These are phyloP conservation scores for Ceratocystis alfenasii DNA, from an alignment of 2,329 filamentous ascomycete species.

Conservation along the genomic window DNA sequence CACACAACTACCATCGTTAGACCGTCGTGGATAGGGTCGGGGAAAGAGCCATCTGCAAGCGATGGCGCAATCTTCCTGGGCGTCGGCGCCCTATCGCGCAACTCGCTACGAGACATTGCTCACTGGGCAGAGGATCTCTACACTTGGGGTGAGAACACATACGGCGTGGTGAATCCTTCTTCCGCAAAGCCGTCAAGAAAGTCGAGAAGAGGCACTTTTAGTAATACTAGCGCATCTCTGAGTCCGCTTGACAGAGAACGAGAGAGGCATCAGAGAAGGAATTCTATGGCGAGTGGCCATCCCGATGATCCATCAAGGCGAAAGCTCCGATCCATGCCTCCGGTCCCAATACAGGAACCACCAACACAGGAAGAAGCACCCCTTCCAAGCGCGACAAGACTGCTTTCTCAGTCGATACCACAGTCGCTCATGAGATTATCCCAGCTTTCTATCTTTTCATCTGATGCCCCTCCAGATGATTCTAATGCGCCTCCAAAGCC, in stretches of 20 bases:
- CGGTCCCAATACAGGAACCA: constrained; percentile 13
- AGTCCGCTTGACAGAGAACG: constrained; percentile 7
- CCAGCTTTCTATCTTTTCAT: neutral
- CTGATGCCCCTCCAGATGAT: neutral
- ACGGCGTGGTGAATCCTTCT: constrained; percentile 57
- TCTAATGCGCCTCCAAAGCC: neutral
- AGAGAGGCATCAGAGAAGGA: constrained; percentile 1
- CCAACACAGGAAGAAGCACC: constrained; percentile 21
- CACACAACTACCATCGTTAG: constrained; percentile 19
- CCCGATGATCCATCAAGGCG: constrained; percentile 8
- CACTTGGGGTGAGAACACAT: constrained; percentile 69
- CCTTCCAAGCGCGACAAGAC: neutral
- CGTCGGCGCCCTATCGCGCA: constrained; percentile 57
- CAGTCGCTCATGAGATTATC: neutral
- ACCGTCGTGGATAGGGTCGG: constrained; percentile 60
- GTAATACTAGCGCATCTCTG: neutral
- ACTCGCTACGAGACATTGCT: constrained; percentile 59
- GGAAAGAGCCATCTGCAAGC: constrained; percentile 52
- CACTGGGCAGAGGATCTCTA: constrained; percentile 86
- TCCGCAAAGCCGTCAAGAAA: constrained; percentile 16
- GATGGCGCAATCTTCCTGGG: constrained; percentile 85
- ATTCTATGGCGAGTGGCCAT: neutral
- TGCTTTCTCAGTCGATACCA: constrained; percentile 5
- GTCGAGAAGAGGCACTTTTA: constrained; percentile 19
- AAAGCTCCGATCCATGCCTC: constrained; percentile 18